phyloP scores from a whole-genome alignment of 2,329 filamentous ascomycete genomes.

The Fusarium fujikuroi region DNA sequence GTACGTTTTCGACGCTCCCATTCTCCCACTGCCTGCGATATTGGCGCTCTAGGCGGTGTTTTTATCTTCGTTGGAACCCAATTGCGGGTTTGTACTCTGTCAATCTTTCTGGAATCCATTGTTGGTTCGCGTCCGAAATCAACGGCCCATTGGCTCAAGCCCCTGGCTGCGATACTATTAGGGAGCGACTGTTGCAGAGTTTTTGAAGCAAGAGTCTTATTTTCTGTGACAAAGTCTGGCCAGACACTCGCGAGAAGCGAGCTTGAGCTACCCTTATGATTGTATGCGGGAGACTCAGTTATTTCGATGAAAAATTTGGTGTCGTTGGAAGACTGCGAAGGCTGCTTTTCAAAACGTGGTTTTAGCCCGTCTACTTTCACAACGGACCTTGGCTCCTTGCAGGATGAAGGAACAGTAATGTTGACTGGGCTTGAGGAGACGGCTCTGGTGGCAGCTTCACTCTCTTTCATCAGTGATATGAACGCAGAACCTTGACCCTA shows the following conservation, averaged over 20 bases:
- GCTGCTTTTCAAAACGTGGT: neutral
- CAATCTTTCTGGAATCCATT: slow-evolving; percentile 6
- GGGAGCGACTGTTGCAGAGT: slow-evolving; percentile 55
- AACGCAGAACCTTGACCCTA: slow-evolving; percentile 62
- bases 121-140: slow-evolving; percentile 38
- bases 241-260: slow-evolving; percentile 55
- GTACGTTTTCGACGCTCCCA: neutral
- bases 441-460: slow-evolving; percentile 53
- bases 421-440: slow-evolving; percentile 58
- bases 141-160: slow-evolving; percentile 57
- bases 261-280: slow-evolving; percentile 52
- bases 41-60: neutral
- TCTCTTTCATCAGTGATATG: slow-evolving; percentile 58
- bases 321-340: slow-evolving; percentile 13
- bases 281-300: slow-evolving; percentile 52
- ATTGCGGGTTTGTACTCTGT: slow-evolving; percentile 23
- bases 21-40: neutral
- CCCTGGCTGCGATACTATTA: slow-evolving; percentile 49
- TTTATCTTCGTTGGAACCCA: slow-evolving; percentile 33
- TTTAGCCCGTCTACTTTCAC: neutral
- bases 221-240: slow-evolving; percentile 49
- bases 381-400: slow-evolving; percentile 45
- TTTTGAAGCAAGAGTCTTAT: slow-evolving; percentile 50
- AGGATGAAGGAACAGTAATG: slow-evolving; percentile 54
- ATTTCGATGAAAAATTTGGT: slow-evolving; percentile 57